Conservation (phyloP, 78 protist species). For the Cyanophora paradoxa region DNA sequence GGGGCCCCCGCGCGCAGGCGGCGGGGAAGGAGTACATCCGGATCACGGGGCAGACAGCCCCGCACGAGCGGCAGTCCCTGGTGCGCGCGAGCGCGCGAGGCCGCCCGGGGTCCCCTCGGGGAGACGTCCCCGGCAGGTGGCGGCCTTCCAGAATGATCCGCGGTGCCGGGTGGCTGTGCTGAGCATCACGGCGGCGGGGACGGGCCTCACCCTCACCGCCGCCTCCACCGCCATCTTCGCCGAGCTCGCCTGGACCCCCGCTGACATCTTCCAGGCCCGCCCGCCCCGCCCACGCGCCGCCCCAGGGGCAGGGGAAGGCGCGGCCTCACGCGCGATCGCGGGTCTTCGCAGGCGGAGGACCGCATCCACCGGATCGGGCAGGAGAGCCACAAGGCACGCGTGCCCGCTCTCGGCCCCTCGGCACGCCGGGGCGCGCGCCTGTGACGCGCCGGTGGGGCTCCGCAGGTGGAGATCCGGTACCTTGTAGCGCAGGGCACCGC, state of each 20-base stretch:
- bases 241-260: no score
- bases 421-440: no score
- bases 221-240: constrained; percentile 72
- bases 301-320: no score
- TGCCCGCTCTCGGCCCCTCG: no score
- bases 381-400: no score
- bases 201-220: constrained; percentile 71
- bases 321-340: no score
- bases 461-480: not conserved
- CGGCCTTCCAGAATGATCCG: not conserved
- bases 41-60: constrained; percentile 42
- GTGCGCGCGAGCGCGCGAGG: no score
- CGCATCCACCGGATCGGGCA: not conserved
- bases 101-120: no score
- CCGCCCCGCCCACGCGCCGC: no score
- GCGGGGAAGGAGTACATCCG: constrained; percentile 28
- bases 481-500: not conserved
- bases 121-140: not conserved
- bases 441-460: no score
- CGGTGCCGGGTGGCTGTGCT: no score
- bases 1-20: not conserved
- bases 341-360: not conserved
- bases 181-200: constrained; percentile 75
- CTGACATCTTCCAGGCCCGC: no score
- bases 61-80: not conserved